Conservation (phyloP, 2,329 filamentous ascomycete species). For the Verticillium tricorpus region DNA sequence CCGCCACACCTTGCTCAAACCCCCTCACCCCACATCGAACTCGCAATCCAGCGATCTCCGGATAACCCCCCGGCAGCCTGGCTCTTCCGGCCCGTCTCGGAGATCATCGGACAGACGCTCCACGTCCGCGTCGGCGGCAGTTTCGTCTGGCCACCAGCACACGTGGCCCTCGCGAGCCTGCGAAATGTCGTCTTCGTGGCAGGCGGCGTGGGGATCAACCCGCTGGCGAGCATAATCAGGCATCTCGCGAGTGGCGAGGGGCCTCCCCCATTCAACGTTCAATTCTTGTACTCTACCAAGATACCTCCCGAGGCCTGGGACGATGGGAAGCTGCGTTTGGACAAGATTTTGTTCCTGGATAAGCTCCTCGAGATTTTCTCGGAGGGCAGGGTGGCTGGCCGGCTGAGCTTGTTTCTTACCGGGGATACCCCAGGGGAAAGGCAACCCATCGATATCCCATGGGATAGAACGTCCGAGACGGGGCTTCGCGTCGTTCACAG, state of each 20-base stretch:
- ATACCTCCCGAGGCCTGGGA: conserved; percentile 19
- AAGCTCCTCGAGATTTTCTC: conserved; percentile 39
- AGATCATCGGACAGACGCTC: conserved; percentile 56
- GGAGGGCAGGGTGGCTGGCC: conserved; percentile 30
- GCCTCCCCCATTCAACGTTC: conserved; percentile 35
- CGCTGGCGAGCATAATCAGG: conserved; percentile 69
- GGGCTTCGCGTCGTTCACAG: neutral
- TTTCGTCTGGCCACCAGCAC: conserved; percentile 71
- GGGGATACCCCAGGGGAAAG: neutral
- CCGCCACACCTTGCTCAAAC: conserved; percentile 49
- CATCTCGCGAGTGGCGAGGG: conserved; percentile 38
- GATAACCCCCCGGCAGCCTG: conserved; percentile 70
- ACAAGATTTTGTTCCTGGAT: conserved; percentile 46
- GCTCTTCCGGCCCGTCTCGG: conserved; percentile 56
- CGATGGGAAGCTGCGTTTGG: conserved; percentile 8
- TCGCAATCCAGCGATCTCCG: conserved; percentile 71
- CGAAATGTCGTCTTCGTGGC: conserved; percentile 69
- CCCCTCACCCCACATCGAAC: conserved; percentile 56
- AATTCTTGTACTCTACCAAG: conserved; percentile 59
- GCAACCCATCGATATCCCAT: neutral
- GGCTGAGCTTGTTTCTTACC: conserved; percentile 44
- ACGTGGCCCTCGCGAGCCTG: conserved; percentile 37
- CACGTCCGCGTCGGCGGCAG: conserved; percentile 72
- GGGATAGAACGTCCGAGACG: neutral
- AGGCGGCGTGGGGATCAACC: conserved; percentile 80